Percentiles rank a stretch among this genome's conserved stretches.
Conservation (phyloP, 2,329 filamentous ascomycete species). For the Alternaria triticimaculans region DNA sequence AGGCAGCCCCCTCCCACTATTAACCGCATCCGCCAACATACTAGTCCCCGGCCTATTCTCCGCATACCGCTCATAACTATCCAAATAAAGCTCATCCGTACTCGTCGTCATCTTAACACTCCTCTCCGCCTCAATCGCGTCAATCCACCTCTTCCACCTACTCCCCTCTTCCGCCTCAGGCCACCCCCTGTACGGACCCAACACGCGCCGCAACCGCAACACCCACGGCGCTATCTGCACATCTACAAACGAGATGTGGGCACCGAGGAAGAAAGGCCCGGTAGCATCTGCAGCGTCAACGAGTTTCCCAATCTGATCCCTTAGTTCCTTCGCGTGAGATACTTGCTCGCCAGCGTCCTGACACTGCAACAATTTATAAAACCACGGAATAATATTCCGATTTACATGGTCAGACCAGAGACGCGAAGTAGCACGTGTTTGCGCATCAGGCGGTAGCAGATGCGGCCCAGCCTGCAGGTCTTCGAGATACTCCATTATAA, state of each 20-base stretch:
- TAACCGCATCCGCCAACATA: conserved; percentile 65
- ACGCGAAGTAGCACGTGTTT: conserved; percentile 74
- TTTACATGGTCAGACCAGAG: conserved; percentile 86
- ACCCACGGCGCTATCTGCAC: conserved; percentile 79
- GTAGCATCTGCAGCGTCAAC: conserved; percentile 63
- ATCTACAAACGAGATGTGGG: conserved; percentile 69
- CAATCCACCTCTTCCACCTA: conserved; percentile 73
- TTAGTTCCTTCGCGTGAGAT: conserved; percentile 66
- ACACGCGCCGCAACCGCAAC: conserved; percentile 69
- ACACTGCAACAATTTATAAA: conserved; percentile 75
- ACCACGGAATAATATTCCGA: conserved; percentile 74
- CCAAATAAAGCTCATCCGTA: conserved; percentile 68
- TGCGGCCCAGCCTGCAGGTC: conserved; percentile 68
- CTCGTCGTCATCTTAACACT: conserved; percentile 73
- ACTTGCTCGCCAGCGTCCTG: conserved; percentile 66
- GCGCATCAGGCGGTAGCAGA: conserved; percentile 70
- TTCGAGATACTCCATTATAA: conserved; percentile 89
- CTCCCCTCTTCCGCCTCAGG: conserved; percentile 67
- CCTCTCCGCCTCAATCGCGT: conserved; percentile 70
- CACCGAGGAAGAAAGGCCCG: conserved; percentile 74
- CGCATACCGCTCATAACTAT: conserved; percentile 70
- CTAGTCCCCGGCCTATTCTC: conserved; percentile 67
- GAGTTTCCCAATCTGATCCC: conserved; percentile 68
- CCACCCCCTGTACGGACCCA: conserved; percentile 71
- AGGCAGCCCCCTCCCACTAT: conserved; percentile 61